Evolutionary conservation across 176 grass and related monocot genomes (phyloP), one percentile per base, ranked within the genome.

Genomic region (Juncus effusus): DNA sequence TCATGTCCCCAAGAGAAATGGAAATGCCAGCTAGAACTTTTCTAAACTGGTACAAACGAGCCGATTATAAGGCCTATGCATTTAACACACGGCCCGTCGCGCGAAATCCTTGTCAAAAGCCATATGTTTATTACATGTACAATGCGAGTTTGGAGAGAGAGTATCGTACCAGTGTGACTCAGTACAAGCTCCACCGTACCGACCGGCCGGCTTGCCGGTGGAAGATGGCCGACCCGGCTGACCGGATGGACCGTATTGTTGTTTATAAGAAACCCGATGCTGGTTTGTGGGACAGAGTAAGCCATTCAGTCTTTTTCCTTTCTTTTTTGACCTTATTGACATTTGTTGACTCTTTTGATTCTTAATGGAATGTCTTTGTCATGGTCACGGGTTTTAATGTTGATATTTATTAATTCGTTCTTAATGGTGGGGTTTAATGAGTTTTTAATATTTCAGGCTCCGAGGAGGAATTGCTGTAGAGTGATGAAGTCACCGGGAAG

Each of bases 1-100:
- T 93, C 36, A 93, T 89, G 85, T 89, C 94, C 10, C 88, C 94
- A 5, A 64, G 94, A 67, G 94, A 93, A 78, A 99, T 99, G 94
- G 94, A 99, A 80, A 99, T 82, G 83, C 94, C 94, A 41, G 72
- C 88, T 40, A 62, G 94, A 56, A 99, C 94, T 4, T 99, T 99
- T 83, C 72, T 99, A 60, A 99, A 99, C 78, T 99, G 94, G 94
- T 89, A 93, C 73, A 77, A 77, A 14, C 88, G 89, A 10, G 89
- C 89, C 42, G 94, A 99, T 81, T 99, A 99, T 70, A 93, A 74
- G 8, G 85, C 85, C 28, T 99, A 99, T 79, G 83, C 94, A 3
- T 99, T 99, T 80, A 99, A 99, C 80, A 99, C 94, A 0, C 70
- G 94, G 42, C 88, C 94, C 0, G 60, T 99, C 47, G 85, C 88